Conservation (phyloP, 768 basidiomycete species). For the Pleurotus giganteus region DNA sequence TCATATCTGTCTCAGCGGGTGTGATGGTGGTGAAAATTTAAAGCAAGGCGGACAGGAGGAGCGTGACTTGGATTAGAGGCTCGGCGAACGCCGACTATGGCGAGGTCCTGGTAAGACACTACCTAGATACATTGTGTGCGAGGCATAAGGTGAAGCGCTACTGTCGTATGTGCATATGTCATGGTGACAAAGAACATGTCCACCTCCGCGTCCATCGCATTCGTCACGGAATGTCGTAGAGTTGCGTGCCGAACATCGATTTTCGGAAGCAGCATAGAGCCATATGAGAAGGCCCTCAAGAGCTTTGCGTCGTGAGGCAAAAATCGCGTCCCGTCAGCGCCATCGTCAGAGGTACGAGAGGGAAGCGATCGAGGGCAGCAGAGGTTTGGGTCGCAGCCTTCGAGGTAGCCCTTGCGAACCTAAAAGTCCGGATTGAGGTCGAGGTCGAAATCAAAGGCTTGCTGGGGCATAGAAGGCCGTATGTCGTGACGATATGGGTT, state of each 20-base stretch:
- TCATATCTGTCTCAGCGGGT: neutral
- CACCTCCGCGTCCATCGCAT: conserved; percentile 50
- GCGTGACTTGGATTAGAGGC: no score
- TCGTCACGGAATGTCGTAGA: conserved; percentile 52
- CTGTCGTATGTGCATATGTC: conserved; percentile 73
- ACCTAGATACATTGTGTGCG: conserved; percentile 79
- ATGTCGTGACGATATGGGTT: conserved; percentile 73
- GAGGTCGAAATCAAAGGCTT: conserved; percentile 76
- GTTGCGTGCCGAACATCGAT: conserved; percentile 63
- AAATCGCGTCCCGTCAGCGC: conserved; percentile 12
- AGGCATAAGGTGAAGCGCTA: conserved; percentile 75
- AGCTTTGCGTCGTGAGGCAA: neutral
- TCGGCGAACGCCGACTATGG: no score
- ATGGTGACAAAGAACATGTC: conserved; percentile 51
- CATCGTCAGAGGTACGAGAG: neutral
- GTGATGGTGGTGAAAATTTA: no score
- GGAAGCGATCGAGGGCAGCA: neutral
- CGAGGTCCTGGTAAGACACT: conserved; percentile 53
- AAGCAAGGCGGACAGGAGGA: no score
- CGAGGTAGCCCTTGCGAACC: no score
- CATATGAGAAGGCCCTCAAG: conserved; percentile 28
- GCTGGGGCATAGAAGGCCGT: no score
- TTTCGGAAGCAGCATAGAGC: conserved; percentile 59
- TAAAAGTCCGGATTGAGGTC: conserved; percentile 83
- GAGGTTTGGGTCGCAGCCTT: neutral